phyloP scores from a whole-genome alignment of 192 early-diverging fungal species.

The Glomus cerebriforme region DNA sequence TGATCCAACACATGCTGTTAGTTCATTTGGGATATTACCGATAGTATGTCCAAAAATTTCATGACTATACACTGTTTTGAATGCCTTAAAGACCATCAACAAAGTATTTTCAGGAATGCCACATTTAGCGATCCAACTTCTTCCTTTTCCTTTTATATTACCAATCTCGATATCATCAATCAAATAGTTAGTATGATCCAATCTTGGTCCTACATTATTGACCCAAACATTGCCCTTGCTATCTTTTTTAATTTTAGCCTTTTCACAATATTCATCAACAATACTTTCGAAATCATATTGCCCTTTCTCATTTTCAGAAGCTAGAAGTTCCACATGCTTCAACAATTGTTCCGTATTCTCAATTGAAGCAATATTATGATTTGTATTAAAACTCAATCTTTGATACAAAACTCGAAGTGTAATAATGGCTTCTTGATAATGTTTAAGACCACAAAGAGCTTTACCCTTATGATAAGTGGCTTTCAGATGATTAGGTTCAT shows the following conservation, averaged over 20 bases:
- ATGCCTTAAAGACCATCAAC: slow-evolving; percentile 20
- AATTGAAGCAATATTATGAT: not conserved
- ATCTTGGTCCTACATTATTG: not conserved
- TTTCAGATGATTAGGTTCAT: not conserved
- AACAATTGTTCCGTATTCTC: not conserved
- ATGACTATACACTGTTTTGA: not conserved
- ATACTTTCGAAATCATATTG: not conserved
- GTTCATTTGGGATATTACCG: not conserved
- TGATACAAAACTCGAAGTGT: not conserved
- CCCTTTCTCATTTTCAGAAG: not conserved
- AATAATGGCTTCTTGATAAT: not conserved
- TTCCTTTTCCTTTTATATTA: not conserved
- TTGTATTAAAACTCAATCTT: not conserved
- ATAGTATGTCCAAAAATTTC: not conserved
- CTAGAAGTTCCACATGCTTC: not conserved
- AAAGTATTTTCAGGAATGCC: slow-evolving; percentile 2
- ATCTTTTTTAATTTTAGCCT: not conserved
- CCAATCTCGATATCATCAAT: not conserved
- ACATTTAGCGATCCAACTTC: not conserved
- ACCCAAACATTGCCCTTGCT: not conserved
- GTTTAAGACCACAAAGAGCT: slow-evolving; percentile 11
- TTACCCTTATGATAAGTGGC: not conserved
- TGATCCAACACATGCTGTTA: not conserved
- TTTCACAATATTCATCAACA: not conserved
- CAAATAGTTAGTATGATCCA: slow-evolving; percentile 8